phyloP scores from a whole-genome alignment of 73 alveolate genomes.

The Durusdinium trenchii region DNA sequence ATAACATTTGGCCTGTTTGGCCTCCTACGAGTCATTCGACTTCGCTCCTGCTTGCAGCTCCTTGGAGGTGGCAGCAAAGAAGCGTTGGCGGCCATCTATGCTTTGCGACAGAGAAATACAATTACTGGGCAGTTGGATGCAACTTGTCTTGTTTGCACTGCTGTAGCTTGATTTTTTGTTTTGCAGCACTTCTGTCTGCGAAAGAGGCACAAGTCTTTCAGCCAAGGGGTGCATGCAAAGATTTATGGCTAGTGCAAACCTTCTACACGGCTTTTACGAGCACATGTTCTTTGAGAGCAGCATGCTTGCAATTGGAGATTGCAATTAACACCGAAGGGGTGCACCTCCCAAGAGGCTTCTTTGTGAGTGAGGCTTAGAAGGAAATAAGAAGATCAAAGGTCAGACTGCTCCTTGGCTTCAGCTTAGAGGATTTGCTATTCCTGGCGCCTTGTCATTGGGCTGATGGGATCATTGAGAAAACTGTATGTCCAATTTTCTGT shows the following conservation, averaged over 20 bases:
- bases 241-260: constrained; percentile 67
- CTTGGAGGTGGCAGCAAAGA: constrained; percentile 83
- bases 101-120: constrained; percentile 54
- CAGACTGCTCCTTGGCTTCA: constrained; percentile 42
- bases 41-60: neutral
- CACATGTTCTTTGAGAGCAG: constrained; percentile 63
- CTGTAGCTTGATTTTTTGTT: neutral
- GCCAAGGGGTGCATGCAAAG: constrained; percentile 67
- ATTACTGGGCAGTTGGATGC: constrained; percentile 66
- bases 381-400: constrained; percentile 47
- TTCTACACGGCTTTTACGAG: constrained; percentile 71
- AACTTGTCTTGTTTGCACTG: neutral
- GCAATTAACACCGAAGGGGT: too few relatives aligned
- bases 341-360: neutral
- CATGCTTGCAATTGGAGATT: neutral
- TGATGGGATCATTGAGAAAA: neutral
- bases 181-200: neutral
- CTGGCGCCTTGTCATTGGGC: neutral
- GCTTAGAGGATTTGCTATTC: neutral
- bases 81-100: constrained; percentile 70
- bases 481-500: neutral
- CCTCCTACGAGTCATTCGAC: neutral
- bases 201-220: neutral
- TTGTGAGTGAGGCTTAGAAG: constrained; percentile 5
- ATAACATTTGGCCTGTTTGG: too few relatives aligned